These are phyloP conservation scores for Phytophthora sp. DNA, from an alignment of 352 stramenopile genomes.

Conservation along the genomic window DNA sequence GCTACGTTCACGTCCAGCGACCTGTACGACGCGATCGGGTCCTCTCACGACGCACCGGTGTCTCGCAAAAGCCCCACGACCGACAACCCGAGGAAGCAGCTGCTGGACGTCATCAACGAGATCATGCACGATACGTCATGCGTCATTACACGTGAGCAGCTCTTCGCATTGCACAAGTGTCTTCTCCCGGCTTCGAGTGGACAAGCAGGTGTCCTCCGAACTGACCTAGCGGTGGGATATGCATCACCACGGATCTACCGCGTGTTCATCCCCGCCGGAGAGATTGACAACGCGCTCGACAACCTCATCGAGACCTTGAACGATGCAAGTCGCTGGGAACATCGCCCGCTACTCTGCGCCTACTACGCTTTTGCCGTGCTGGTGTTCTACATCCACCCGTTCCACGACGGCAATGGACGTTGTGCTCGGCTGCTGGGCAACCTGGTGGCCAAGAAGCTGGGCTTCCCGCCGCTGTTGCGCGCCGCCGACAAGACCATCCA, in stretches of 20 bases:
- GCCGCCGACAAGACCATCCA: slow-evolving; percentile 86
- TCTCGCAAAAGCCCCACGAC: slow-evolving; percentile 7
- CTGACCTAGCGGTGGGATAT: slow-evolving; percentile 71
- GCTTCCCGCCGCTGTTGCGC: slow-evolving; percentile 63
- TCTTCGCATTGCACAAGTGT: slow-evolving; percentile 64
- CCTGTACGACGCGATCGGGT: slow-evolving; percentile 75
- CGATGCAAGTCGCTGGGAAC: slow-evolving; percentile 38
- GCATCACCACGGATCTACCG: slow-evolving; percentile 82
- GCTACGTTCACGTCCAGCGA: slow-evolving; percentile 68
- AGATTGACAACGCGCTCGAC: slow-evolving; percentile 57
- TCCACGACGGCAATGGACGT: slow-evolving; percentile 84
- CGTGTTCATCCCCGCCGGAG: slow-evolving; percentile 72
- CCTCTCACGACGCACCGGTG: slow-evolving; percentile 49
- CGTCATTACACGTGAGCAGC: slow-evolving; percentile 63
- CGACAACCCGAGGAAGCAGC: slow-evolving; percentile 34
- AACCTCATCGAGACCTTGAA: slow-evolving; percentile 60
- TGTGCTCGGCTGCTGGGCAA: slow-evolving; percentile 79
- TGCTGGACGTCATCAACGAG: slow-evolving; percentile 69
- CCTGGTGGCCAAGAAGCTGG: slow-evolving; percentile 74
- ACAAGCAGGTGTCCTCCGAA: slow-evolving; percentile 59
- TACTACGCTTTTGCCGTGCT: slow-evolving; percentile 85
- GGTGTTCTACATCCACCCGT: slow-evolving; percentile 88
- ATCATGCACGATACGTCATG: slow-evolving; percentile 64
- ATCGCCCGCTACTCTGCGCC: slow-evolving; percentile 64
- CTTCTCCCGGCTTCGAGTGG: slow-evolving; percentile 48